These are phyloP conservation scores for Rhizopogon roseolus DNA, from an alignment of 768 basidiomycete species.

Conservation along the genomic window DNA sequence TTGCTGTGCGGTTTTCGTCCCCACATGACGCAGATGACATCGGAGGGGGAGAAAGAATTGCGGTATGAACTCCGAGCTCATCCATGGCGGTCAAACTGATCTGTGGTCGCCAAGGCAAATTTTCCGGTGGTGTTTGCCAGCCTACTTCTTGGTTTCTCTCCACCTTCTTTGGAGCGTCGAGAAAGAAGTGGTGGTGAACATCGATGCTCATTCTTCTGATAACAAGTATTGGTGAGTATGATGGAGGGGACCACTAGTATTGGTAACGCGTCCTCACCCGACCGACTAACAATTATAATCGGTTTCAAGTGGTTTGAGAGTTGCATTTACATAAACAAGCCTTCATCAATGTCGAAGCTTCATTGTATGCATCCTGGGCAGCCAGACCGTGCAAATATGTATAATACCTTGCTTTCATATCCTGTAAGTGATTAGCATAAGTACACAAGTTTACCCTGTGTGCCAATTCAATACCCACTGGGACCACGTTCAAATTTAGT, in stretches of 20 bases:
- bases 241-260: neutral
- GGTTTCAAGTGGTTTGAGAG: too few relatives aligned
- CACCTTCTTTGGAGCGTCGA: slow-evolving; percentile 44
- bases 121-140: slow-evolving; percentile 58
- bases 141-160: slow-evolving; percentile 43
- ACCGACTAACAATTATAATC: too few relatives aligned
- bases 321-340: too few relatives aligned
- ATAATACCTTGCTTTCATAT: too few relatives aligned
- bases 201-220: slow-evolving; percentile 37
- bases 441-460: too few relatives aligned
- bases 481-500: too few relatives aligned
- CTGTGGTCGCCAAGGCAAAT: slow-evolving; percentile 61
- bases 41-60: slow-evolving; percentile 67
- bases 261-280: neutral
- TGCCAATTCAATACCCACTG: too few relatives aligned
- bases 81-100: slow-evolving; percentile 64
- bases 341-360: too few relatives aligned
- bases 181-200: slow-evolving; percentile 77
- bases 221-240: neutral
- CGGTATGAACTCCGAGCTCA: slow-evolving; percentile 45
- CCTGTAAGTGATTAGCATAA: too few relatives aligned
- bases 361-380: too few relatives aligned
- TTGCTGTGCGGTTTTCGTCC: slow-evolving; percentile 34
- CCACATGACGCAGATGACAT: slow-evolving; percentile 35
- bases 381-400: too few relatives aligned